phyloP scores from a whole-genome alignment of 225 moss, liverwort and hornwort genomes.

The Pseudoscleropodium purum region DNA sequence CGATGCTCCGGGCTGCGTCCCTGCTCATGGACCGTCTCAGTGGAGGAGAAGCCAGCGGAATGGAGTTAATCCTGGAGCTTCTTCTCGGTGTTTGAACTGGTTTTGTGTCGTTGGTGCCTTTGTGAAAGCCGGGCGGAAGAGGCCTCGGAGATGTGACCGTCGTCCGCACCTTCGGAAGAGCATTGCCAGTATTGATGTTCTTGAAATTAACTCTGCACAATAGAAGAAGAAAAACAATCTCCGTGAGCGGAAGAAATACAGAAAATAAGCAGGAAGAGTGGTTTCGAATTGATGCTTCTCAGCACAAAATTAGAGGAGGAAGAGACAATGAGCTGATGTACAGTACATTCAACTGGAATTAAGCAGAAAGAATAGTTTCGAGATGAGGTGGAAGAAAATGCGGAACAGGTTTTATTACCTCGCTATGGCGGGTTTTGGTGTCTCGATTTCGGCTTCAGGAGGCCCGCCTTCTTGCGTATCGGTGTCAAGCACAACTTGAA shows the following conservation, averaged over 20 bases:
- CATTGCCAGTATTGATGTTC: not conserved
- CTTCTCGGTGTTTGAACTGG: slow-evolving; percentile 18
- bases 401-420: not conserved
- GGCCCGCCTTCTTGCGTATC: slow-evolving; percentile 3
- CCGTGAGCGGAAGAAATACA: not conserved
- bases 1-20: slow-evolving; percentile 3
- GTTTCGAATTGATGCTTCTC: not conserved
- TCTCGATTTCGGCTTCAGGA: slow-evolving; percentile 10
- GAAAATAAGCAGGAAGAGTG: not conserved
- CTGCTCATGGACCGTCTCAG: slow-evolving; percentile 18
- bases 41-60: slow-evolving; percentile 24
- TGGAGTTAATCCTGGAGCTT: not conserved
- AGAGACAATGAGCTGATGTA: not conserved
- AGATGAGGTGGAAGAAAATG: not conserved
- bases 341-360: not conserved
- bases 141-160: not conserved
- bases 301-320: not conserved
- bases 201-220: not conserved
- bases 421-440: slow-evolving; percentile 11
- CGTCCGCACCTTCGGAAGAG: slow-evolving; percentile 15
- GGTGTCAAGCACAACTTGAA: slow-evolving; percentile 4
- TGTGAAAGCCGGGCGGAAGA: slow-evolving; percentile 45
- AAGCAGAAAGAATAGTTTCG: not conserved
- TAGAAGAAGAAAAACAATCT: not conserved
- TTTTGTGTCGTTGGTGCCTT: slow-evolving; percentile 55